Base-by-base conservation (phyloP, 2,329 filamentous ascomycete genomes). In the Xylariaceae sp. region DNA sequence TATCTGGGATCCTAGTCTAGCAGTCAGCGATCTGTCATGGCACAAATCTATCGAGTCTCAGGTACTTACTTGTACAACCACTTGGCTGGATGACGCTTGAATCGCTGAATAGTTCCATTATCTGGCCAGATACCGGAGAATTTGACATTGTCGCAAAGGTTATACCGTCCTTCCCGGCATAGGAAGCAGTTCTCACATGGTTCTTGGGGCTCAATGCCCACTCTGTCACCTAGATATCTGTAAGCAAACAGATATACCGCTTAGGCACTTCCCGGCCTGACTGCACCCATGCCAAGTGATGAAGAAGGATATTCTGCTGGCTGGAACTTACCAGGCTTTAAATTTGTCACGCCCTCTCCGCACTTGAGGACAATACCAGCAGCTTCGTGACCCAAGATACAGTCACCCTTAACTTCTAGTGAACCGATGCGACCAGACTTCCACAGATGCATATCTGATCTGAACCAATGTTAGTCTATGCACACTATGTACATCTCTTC, bases 361-460 rank as follows among this genome's bases (percentile, higher is more conserved):
- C 73, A 74, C 57, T 74, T 66, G 19, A 85, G 53, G 14, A 85
- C 79, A 5, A 82, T 59, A 5, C 81, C 82, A 8, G 80, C 75
- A 4, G 76, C 79, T 62, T 86, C 82, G 51, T 85, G 82, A 19
- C 82, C 81, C 37, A 85, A 71, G 42, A 84, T 82, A 55, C 79
- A 82, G 53, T 84, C 79, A 17, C 76, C 76, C 47, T 81, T 73
- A 11, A 86, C 75, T 2, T 79, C 72, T 2, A 86, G 69, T 2
- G 74, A 71, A 2, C 83, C 83, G 55, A 86, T 86, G 11, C 74
- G 67, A 20, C 83, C 83, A 1, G 71, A 68, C 55, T 81, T 80
- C 82, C 82, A 86, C 54, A 85, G 82, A 59, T 86, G 82, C 52
- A 86, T 75, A 55, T 86, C 82, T 1, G 81, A 85, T 33, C 76